Conservation (phyloP, 345 rosid genomes). For the Ceriops zippeliana region DNA sequence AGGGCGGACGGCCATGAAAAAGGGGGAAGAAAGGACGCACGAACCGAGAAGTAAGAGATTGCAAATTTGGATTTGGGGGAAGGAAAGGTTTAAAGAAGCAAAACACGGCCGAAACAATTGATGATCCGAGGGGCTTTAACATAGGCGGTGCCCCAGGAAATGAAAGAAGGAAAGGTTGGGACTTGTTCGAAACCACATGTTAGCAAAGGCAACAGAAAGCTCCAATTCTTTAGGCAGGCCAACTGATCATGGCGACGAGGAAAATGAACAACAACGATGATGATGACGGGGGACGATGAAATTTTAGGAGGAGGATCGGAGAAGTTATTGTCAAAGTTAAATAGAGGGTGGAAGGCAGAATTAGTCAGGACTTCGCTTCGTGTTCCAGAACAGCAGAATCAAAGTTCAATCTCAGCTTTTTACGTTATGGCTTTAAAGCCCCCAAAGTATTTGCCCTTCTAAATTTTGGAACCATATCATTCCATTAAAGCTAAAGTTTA, state of each 20-base stretch:
- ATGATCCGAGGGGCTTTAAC: constrained; percentile 33
- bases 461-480: too few relatives aligned
- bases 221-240: constrained; percentile 4
- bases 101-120: constrained; percentile 47
- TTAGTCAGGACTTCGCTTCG: neutral
- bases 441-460: too few relatives aligned
- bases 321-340: constrained; percentile 59
- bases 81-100: constrained; percentile 59
- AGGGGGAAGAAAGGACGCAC: constrained; percentile 9
- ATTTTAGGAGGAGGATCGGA: constrained; percentile 50
- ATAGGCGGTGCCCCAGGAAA: constrained; percentile 39
- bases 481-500: too few relatives aligned
- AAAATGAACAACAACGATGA: too few relatives aligned
- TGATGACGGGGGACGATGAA: constrained; percentile 21
- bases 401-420: too few relatives aligned
- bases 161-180: constrained; percentile 51
- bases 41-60: constrained; percentile 40
- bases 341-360: constrained; percentile 58
- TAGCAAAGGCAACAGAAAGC: neutral
- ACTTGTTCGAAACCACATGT: neutral
- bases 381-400: neutral
- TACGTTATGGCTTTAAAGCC: too few relatives aligned
- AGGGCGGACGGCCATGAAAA: constrained; percentile 29
- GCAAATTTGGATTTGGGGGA: constrained; percentile 65
- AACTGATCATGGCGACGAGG: neutral